Percentiles rank a stretch among this genome's conserved stretches.
phyloP scores from a whole-genome alignment of 176 grass and related monocot genomes.

The Areca catechu region DNA sequence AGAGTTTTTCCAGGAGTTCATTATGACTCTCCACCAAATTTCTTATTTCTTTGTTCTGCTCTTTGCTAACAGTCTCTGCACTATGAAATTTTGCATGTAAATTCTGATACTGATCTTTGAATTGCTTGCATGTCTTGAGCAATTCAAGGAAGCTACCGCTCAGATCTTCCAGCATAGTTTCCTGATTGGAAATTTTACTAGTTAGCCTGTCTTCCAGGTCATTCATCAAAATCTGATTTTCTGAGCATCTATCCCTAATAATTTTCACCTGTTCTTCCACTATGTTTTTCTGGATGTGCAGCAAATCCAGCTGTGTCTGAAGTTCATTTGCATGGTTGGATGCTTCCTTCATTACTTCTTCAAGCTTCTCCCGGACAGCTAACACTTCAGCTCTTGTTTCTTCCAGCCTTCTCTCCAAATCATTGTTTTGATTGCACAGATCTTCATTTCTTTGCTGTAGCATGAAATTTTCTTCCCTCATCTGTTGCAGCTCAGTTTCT shows the following conservation, averaged over 20 bases:
- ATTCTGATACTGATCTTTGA: slow-evolving; percentile 38
- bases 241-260: slow-evolving; percentile 31
- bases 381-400: slow-evolving; percentile 15
- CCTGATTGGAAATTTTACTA: slow-evolving; percentile 36
- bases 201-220: slow-evolving; percentile 45
- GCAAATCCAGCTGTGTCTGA: slow-evolving; percentile 20
- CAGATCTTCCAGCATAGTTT: slow-evolving; percentile 25
- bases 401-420: no score
- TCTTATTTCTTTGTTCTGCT: slow-evolving; percentile 34
- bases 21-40: slow-evolving; percentile 19
- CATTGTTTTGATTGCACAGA: no score
- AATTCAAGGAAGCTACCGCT: slow-evolving; percentile 23
- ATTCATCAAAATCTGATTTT: slow-evolving; percentile 28
- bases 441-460: background rate
- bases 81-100: slow-evolving; percentile 19
- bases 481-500: no score
- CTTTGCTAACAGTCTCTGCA: slow-evolving; percentile 37
- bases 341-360: slow-evolving; percentile 25
- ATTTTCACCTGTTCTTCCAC: slow-evolving; percentile 40
- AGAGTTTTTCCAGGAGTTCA: slow-evolving; percentile 25
- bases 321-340: slow-evolving; percentile 24
- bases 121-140: slow-evolving; percentile 26
- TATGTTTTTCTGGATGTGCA: slow-evolving; percentile 40
- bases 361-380: slow-evolving; percentile 17
- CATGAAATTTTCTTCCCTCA: no score